Percentiles rank a stretch among this genome's conserved stretches.
phyloP scores from a whole-genome alignment of 108 stramenopile species.

The Parietichytrium sp. region DNA sequence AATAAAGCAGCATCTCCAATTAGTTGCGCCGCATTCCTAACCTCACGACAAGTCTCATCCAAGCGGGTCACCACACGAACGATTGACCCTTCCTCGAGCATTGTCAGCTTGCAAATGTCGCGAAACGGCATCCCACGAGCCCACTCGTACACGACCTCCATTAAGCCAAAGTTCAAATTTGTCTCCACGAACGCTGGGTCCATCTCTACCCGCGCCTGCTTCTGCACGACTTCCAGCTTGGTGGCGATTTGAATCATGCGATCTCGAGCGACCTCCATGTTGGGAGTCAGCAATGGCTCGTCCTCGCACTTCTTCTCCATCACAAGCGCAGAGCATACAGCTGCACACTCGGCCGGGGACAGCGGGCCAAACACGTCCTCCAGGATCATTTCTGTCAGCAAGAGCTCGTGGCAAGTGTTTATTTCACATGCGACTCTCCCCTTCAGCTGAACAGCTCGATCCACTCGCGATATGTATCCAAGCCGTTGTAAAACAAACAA shows the following conservation, averaged over 20 bases:
- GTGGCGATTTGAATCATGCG: constrained; percentile 73
- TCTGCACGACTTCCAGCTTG: constrained; percentile 74
- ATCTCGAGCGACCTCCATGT: constrained; percentile 68
- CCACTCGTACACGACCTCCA: constrained; percentile 95
- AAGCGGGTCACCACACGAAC: constrained; percentile 89
- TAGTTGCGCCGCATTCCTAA: constrained; percentile 86
- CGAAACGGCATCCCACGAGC: constrained; percentile 90
- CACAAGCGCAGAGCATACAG: constrained; percentile 81
- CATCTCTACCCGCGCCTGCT: constrained; percentile 72
- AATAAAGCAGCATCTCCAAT: constrained; percentile 93
- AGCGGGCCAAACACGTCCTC: constrained; percentile 87
- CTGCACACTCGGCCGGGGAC: constrained; percentile 89
- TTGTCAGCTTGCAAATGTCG: constrained; percentile 78
- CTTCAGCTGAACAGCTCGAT: constrained; percentile 76
- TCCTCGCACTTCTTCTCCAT: constrained; percentile 76
- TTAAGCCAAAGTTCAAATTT: constrained; percentile 86
- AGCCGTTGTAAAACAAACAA: constrained; percentile 78
- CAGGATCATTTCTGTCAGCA: constrained; percentile 94
- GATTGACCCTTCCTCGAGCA: constrained; percentile 87
- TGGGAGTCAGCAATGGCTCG: constrained; percentile 63
- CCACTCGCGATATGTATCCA: constrained; percentile 77
- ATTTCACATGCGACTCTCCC: constrained; percentile 93
- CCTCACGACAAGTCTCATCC: constrained; percentile 94
- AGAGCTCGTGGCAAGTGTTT: constrained; percentile 87
- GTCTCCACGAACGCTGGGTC: constrained; percentile 78